Evolutionary conservation across 1,284 basidiomycete genomes (phyloP).

Genomic region (Malassezia equina): DNA sequence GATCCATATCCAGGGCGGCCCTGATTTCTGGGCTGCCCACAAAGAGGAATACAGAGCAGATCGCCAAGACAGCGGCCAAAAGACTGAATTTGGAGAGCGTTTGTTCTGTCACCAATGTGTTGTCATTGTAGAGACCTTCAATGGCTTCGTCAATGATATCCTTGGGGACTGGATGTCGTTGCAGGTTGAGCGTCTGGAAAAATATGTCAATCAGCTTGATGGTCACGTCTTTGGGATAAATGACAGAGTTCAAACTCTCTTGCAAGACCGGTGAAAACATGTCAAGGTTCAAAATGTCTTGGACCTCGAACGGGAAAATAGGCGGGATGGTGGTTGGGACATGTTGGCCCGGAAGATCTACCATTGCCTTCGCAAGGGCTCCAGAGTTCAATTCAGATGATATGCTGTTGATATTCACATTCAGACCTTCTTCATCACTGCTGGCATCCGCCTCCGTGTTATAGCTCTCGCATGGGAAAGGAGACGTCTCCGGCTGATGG

Average conservation of each 20-base stretch:
- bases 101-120: not conserved
- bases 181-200: conserved; percentile 7
- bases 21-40: not conserved
- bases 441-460: not conserved
- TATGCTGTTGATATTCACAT: not conserved
- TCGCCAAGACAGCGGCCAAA: not conserved
- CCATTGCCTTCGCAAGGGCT: not conserved
- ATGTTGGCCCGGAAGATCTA: not conserved
- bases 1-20: conserved; percentile 15
- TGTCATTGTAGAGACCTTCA: not conserved
- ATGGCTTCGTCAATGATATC: not conserved
- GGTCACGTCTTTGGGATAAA: not conserved
- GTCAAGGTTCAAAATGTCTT: conserved; percentile 4
- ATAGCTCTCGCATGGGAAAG: not conserved
- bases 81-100: conserved; percentile 4
- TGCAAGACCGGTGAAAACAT: conserved; percentile 3
- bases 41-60: conserved; percentile 4
- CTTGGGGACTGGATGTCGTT: conserved; percentile 10
- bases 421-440: not conserved
- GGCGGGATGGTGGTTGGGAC: conserved; percentile 19
- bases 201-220: conserved; percentile 1
- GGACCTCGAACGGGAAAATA: conserved; percentile 17
- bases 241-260: not conserved
- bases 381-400: not conserved
- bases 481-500: not conserved